Percentiles rank a stretch among this genome's conserved stretches.
These are phyloP conservation scores for Erigeron philadelphicus DNA, from an alignment of 140 eudicot species.

Conservation along the genomic window DNA sequence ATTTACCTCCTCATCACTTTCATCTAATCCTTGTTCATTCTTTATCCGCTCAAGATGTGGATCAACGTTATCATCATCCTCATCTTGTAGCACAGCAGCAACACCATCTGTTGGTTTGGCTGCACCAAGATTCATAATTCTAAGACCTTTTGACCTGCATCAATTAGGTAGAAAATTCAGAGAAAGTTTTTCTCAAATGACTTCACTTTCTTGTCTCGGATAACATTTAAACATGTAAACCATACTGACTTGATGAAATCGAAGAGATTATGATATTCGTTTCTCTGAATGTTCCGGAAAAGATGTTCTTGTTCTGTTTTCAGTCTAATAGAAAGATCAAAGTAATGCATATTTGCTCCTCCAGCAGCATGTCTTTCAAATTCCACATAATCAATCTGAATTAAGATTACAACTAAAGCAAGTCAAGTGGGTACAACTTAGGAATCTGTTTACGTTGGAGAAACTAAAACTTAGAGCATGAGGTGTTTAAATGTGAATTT, in stretches of 20 bases:
- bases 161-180: constrained; percentile 2
- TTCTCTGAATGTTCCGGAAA: constrained; percentile 95
- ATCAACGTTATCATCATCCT: constrained; percentile 78
- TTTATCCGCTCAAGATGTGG: constrained; percentile 82
- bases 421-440: constrained; percentile 10
- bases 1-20: constrained; percentile 84
- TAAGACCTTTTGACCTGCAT: constrained; percentile 80
- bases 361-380: constrained; percentile 97
- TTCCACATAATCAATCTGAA: constrained; percentile 89
- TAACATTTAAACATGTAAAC: constrained; percentile 3
- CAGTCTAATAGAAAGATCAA: constrained; percentile 79
- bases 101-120: constrained; percentile 58
- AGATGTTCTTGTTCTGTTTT: constrained; percentile 96
- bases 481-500: not conserved
- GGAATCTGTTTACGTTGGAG: constrained; percentile 7
- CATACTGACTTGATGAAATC: constrained; percentile 66
- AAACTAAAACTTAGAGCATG: not conserved
- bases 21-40: constrained; percentile 71
- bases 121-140: constrained; percentile 78
- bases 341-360: constrained; percentile 95
- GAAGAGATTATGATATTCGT: constrained; percentile 78
- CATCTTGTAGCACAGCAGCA: constrained; percentile 57
- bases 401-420: not conserved
- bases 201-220: not conserved
- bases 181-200: not conserved